Base-by-base conservation (phyloP, 768 basidiomycete species). In the Boletales sp. region DNA sequence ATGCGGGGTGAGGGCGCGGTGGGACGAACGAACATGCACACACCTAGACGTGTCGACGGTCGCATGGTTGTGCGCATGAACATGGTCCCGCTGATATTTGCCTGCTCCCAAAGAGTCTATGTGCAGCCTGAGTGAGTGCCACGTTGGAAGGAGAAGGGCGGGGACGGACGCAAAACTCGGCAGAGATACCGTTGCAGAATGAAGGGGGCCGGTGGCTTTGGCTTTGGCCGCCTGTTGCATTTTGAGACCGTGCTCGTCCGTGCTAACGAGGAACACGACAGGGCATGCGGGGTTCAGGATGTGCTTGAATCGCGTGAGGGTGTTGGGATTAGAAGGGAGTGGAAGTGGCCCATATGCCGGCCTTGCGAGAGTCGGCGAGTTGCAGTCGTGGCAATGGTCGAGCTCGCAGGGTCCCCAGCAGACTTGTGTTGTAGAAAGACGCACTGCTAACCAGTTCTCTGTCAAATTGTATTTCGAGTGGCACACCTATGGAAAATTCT, bases 171-270 rank as follows among this genome's bases (percentile, higher is more conserved):
- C 80, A 76, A 71, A 95, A 95, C 43, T 82, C 74, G 56, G 78
- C 64, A 50, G 84, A 87, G 32, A 92, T 71, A 13, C 69, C 58
- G 61, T 91, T 83, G 64, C 90, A 93, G 56, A 94, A 86, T 39
- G 71, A n/a, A 73, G 64, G 1, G 86, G 85, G 4, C 72, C 72
- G 43, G 80, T 55, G 0, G 78, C 82, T 40, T 72, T 67, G 5
- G 71, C 74, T 47, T 79, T 70, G 0, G 24, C 24, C 24, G 24
- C 24, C 24, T 27, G 7, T 6, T 2, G 75, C 74, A 34, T 84
- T 86, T 63, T 95, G 50, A 92, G 69, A 0, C 93, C 93, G 66
- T 94, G 92, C 58, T 94, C 93, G 63, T 97, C 93, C 1, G 92
- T 94, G 2, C 93, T 93, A 0, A 86, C 83, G 14, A 86, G 74